Base-by-base conservation (phyloP, 768 basidiomycete genomes). In the Panellus pusillus region DNA sequence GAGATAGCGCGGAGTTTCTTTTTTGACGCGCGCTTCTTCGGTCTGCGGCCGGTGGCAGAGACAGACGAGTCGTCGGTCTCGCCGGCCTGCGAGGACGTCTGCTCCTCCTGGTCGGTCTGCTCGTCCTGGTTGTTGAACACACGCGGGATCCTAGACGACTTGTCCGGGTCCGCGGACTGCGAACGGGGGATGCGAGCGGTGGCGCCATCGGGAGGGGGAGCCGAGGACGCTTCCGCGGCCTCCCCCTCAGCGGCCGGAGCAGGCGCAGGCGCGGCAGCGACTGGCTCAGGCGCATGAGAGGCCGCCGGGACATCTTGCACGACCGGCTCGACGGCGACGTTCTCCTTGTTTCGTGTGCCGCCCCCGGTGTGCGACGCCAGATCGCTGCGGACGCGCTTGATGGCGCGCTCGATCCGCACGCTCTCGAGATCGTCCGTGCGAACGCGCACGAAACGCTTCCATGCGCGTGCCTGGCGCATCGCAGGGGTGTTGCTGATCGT, bases 341-440 rank as follows among this genome's bases (percentile, higher is more conserved):
- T 72, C 58, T 73, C 72, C 50, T 65, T 70, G 27, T 67, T 71
- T 24, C 73, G 70, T 47, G 62, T 38, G 24, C 62, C 50, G 27
- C 65, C 64, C 40, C 80, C 72, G 49, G 77, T 69, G 64, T 93
- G 91, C 11, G 84, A 84, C 9, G 88, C 90, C 18, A 92, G 74
- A 72, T 95, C 93, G 41, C 89, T 91, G 50, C 91, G 76, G 17
- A 91, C 89, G 27, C 90, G 84, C 73, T 93, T 92, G 71, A 94
- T 89, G 4, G 92, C 88, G 58, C 91, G 79, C 73, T 94, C 91
- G 37, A 89, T 84, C 40, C 92, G 83, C 6, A 86, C 86, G 61
- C 91, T 93, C 73, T 94, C 86, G 46, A 95, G 70, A 68, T 96
- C 93, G 64, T 95, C 93, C 3, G 84, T 87, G 51, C 93, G 80